phyloP scores from a whole-genome alignment of 371 early-diverging fungal species.

The Blyttiomyces sp. region DNA sequence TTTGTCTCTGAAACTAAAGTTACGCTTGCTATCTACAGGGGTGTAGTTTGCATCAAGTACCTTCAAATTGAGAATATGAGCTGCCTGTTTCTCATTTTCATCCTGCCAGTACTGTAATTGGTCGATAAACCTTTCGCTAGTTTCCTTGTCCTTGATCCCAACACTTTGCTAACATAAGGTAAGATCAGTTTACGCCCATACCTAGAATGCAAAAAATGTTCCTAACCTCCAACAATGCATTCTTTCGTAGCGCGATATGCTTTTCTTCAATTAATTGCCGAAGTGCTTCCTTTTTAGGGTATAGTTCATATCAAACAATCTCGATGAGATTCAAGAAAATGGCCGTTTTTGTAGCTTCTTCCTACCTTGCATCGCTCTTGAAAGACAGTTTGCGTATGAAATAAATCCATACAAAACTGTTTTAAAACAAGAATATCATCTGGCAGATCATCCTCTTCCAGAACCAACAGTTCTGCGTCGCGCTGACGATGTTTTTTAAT shows the following conservation, averaged over 20 bases:
- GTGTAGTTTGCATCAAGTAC: conserved; percentile 21
- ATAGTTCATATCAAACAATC: not conserved
- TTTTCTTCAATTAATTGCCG: conserved; percentile 49
- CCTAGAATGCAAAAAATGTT: not conserved
- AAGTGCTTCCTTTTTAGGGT: conserved; percentile 33
- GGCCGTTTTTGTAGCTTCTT: no score
- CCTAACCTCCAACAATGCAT: conserved; percentile 38
- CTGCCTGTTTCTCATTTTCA: conserved; percentile 41
- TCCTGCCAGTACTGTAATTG: conserved; percentile 49
- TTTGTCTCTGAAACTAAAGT: no score
- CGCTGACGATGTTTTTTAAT: no score
- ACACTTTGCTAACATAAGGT: conserved; percentile 25
- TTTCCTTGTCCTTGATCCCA: conserved; percentile 37
- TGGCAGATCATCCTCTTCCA: conserved; percentile 27
- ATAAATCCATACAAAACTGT: conserved; percentile 29
- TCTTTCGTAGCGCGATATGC: conserved; percentile 43
- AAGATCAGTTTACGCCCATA: not conserved
- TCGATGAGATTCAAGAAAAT: not conserved
- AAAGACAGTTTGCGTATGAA: conserved; percentile 31
- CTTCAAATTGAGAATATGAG: conserved; percentile 44
- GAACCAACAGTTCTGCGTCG: no score
- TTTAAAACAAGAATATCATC: conserved; percentile 22
- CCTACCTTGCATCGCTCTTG: conserved; percentile 43
- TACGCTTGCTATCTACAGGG: no score
- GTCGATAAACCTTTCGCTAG: conserved; percentile 35